phyloP scores from a whole-genome alignment of 768 basidiomycete genomes.

The Rhodocollybia butyracea region DNA sequence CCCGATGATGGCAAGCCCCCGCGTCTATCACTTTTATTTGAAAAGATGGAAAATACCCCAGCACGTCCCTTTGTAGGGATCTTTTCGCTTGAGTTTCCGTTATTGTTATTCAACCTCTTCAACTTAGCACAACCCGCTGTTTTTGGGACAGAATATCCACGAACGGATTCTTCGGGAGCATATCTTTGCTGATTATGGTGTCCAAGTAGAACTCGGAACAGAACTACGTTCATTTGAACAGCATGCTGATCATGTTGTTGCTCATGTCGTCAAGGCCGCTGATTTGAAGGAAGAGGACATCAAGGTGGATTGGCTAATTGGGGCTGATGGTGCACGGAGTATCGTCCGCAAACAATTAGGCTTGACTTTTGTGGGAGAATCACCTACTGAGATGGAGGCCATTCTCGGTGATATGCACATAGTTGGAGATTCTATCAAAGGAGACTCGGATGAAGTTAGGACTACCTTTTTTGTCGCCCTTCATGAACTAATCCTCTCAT shows the following conservation, averaged over 20 bases:
- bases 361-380: constrained; percentile 39
- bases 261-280: constrained; percentile 18
- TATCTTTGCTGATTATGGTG: constrained; percentile 19
- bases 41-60: constrained; percentile 13
- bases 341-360: constrained; percentile 36
- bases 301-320: constrained; percentile 32
- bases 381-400: constrained; percentile 19
- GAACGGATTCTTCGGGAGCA: constrained; percentile 29
- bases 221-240: constrained; percentile 34
- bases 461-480: neutral
- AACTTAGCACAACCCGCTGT: constrained; percentile 15
- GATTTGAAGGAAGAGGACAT: constrained; percentile 24
- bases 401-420: constrained; percentile 34
- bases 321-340: constrained; percentile 39
- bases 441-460: neutral
- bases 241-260: constrained; percentile 24
- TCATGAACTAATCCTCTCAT: constrained; percentile 8
- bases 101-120: neutral
- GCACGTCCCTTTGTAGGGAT: constrained; percentile 16
- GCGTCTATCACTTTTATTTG: neutral
- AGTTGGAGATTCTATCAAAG: constrained; percentile 15
- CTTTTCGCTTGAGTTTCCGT: neutral
- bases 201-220: constrained; percentile 30
- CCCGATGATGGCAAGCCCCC: constrained; percentile 4
- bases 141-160: constrained; percentile 23